Conservation (phyloP, 768 basidiomycete genomes). For the Russula foetens region DNA sequence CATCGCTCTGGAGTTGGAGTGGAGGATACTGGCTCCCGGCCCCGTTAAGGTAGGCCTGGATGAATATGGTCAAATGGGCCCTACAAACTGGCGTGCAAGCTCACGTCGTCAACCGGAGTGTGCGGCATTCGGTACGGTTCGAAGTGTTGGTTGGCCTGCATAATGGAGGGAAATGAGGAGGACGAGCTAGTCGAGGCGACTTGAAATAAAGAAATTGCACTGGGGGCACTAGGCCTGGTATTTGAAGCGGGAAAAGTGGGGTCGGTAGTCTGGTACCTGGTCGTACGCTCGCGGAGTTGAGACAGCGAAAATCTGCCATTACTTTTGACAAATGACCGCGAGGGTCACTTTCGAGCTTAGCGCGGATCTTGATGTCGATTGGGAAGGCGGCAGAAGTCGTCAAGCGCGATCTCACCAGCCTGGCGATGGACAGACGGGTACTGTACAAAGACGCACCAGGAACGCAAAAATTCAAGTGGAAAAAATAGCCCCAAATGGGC, state of each 20-base stretch:
- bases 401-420: neutral
- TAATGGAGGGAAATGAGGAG: neutral
- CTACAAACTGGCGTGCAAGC: neutral
- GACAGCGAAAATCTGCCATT: neutral
- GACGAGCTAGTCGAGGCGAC: neutral
- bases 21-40: neutral
- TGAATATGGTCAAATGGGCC: conserved; percentile 12
- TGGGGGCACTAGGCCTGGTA: neutral
- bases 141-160: neutral
- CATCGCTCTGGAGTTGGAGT: conserved; percentile 4
- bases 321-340: neutral
- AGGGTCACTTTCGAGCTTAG: neutral
- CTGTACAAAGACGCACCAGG: conserved; percentile 1
- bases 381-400: neutral
- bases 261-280: conserved; percentile 10
- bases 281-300: conserved; percentile 11
- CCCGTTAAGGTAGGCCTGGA: conserved; percentile 5
- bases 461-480: neutral
- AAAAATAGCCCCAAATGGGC: neutral
- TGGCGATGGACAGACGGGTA: neutral
- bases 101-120: conserved; percentile 4
- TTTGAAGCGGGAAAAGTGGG: conserved; percentile 16
- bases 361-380: conserved; percentile 8
- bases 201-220: neutral
- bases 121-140: neutral